Base-by-base conservation (phyloP, 305 asterid species). In the Fraxinus dipetala region DNA sequence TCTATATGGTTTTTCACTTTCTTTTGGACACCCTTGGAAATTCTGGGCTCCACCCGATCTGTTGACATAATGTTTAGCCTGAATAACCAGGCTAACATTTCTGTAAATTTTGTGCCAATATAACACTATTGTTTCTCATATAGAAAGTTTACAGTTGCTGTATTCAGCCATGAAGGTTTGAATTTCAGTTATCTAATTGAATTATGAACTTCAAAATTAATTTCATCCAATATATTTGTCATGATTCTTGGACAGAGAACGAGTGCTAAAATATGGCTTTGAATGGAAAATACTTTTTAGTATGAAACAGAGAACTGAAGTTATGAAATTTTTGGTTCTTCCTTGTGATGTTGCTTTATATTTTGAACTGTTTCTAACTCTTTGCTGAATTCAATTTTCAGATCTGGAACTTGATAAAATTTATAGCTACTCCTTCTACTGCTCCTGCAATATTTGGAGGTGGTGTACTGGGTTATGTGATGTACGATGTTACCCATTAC, bases 401-500 rank as follows among this genome's bases (percentile, higher is more conserved):
- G 98, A 90, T 95, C 87, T 93, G 97, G 91, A 88, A 87, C 86
- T 80, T 90, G 31, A 84, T 91, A 43, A 93, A 84, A 82, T 76
- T 90, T 73, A 6, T 91, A 1, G 80, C 94, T 31, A 86, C 96
- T 77, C 91, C 96, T 61, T 61, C 95, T 22, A 87, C 90, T 65
- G 83, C 95, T 40, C 98, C 97, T 45, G 95, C 93, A 73, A 40
- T 92, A 63, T 92, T 93, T 82, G 98, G 90, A 54, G 98, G 98
- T 72, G 94, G 92, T 74, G 87, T 95, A 56, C 87, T 95, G 30
- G 98, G 96, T 36, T 95, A 95, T 54, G 97, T 95, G 84, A 90
- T 95, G 89, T 95, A 93, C 75, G 99, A 95, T 22, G 91, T 92
- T n/a, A 95, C 97, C 67, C 98, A 95, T 88, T 95, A 95, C 89